Percentiles rank a stretch among this genome's conserved stretches.
phyloP scores from a whole-genome alignment of 177 flowering plant genomes.

The Telopea speciosissima region DNA sequence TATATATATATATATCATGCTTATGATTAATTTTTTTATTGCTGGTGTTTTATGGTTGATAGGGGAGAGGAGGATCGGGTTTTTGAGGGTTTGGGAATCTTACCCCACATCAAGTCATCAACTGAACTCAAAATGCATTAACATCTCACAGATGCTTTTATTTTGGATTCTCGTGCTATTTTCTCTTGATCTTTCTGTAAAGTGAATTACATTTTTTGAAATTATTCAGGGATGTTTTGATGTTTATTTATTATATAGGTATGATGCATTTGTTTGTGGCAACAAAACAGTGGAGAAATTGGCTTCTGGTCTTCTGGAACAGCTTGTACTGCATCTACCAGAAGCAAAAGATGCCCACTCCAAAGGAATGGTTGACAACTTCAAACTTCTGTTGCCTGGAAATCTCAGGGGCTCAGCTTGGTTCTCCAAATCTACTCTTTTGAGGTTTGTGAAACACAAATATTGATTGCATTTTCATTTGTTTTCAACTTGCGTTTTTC shows the following conservation, averaged over 20 bases:
- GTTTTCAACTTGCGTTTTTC: background rate
- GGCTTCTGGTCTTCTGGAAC: conserved; percentile 51
- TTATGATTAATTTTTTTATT: no score
- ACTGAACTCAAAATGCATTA: background rate
- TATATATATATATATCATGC: no score
- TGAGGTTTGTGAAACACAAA: conserved; percentile 31
- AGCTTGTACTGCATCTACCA: conserved; percentile 45
- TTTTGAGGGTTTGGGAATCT: background rate
- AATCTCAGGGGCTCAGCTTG: conserved; percentile 38
- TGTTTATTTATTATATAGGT: conserved; percentile 33
- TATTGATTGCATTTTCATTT: background rate
- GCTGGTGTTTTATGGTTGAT: no score
- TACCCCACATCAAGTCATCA: no score
- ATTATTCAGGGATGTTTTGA: background rate
- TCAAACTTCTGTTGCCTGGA: conserved; percentile 45
- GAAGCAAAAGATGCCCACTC: conserved; percentile 26
- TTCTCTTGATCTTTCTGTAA: background rate
- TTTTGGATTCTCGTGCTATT: background rate
- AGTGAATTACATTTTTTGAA: no score
- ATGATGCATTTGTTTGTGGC: conserved; percentile 46
- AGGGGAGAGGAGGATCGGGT: background rate
- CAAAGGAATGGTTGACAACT: conserved; percentile 34
- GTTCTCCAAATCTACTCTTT: conserved; percentile 68
- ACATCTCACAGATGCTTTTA: background rate
- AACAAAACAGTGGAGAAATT: conserved; percentile 41